phyloP scores from a whole-genome alignment of 257 asterid species.

The Nicotiana tabacum region DNA sequence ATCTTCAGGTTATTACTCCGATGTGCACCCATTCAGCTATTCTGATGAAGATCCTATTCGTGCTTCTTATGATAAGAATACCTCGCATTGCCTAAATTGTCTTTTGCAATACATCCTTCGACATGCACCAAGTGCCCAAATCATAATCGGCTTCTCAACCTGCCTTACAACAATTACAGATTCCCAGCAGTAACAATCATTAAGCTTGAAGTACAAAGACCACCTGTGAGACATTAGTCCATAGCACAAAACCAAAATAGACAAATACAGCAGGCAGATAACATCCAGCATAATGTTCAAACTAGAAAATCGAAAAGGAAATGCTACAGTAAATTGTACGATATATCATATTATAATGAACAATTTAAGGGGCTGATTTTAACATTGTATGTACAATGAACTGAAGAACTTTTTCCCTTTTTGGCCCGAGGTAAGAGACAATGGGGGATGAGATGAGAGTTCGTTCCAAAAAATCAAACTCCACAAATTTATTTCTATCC shows the following conservation, averaged over 20 bases:
- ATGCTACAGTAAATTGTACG: background rate
- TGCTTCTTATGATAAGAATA: too few relatives aligned
- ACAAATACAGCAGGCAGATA: background rate
- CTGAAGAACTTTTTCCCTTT: constrained; percentile 8
- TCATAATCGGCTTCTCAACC: too few relatives aligned
- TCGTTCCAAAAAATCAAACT: constrained; percentile 10
- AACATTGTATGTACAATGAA: constrained; percentile 30
- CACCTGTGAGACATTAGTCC: background rate
- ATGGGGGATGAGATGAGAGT: background rate
- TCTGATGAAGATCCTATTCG: too few relatives aligned
- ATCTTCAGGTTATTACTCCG: too few relatives aligned
- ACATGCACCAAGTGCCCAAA: too few relatives aligned
- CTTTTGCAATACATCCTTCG: too few relatives aligned
- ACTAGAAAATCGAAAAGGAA: background rate
- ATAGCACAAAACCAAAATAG: background rate
- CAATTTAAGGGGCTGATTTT: background rate
- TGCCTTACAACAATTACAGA: too few relatives aligned
- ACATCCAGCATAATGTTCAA: background rate
- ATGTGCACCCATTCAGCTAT: too few relatives aligned
- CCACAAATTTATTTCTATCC: constrained; percentile 14
- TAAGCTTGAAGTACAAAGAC: background rate
- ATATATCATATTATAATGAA: background rate
- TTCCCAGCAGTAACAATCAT: background rate
- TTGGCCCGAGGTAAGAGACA: constrained; percentile 9
- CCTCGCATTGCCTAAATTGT: too few relatives aligned